Evolutionary conservation across 2,329 filamentous ascomycete species (phyloP), one percentile per base, ranked within the genome.

Genomic region (Sporothrix globosa): DNA sequence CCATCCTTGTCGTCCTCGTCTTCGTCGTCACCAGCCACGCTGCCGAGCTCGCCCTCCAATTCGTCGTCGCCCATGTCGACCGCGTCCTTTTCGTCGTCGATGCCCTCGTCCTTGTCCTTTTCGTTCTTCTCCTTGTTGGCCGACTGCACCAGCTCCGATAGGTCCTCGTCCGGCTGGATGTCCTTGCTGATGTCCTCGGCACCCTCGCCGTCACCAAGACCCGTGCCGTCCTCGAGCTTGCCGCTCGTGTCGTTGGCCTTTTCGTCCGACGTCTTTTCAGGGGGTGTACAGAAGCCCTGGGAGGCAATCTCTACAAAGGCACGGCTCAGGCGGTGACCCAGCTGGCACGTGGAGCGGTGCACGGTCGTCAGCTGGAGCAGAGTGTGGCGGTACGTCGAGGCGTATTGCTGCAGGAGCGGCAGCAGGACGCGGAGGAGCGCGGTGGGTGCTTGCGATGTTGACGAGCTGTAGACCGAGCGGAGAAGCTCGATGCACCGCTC

Each of bases 141-240:
- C 76, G 97, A 91, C 78, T 97, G 92, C 0, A 96, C 95, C 58
- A 99, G 84, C 75, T 99, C 96, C 0, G 92, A 89, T 4, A 99
- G 82, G 77, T 99, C 94, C 78, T 99, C 96, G 72, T 99, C 95
- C 19, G 95, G 91, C 73, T 92, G 89, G 61, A 99, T 91, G 76
- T 99, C 96, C 78, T 99, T 98, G 80, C 94, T 98, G 74, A 99
- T 98, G 79, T 99, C 95, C 78, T 99, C 94, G 4, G 91, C 94
- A 21, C 95, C 96, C 79, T 97, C 92, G 13, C 96, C 96, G 60
- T 97, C 96, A 24, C 96, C 96, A 30, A 99, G 88, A 46, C 96
- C 96, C 13, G 94, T 98, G 19, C 96, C 96, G 50, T 89, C 89
- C 80, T 99, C 95, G 41, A 97, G 84, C 75, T 97, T 91, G 14